Percentiles rank a stretch among this genome's conserved stretches.
Conservation (phyloP, 148 eudicot species). For the Pouteria glomerata region DNA sequence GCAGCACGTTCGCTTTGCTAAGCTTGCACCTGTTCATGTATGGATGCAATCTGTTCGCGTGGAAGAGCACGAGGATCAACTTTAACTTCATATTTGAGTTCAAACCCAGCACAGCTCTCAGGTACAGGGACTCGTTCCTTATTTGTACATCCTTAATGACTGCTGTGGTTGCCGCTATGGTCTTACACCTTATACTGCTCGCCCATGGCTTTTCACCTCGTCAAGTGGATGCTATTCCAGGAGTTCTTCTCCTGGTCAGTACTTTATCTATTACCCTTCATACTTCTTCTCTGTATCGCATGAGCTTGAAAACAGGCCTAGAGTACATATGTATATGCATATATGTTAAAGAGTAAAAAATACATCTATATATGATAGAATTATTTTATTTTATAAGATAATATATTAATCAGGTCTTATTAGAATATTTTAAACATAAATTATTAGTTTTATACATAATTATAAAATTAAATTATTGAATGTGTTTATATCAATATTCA, state of each 20-base stretch:
- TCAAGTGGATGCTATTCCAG: slow-evolving; percentile 69
- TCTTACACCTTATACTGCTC: slow-evolving; percentile 69
- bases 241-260: slow-evolving; percentile 72
- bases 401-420: too few species aligned
- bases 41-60: slow-evolving; percentile 85
- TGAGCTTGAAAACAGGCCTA: too few species aligned
- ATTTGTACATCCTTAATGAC: slow-evolving; percentile 85
- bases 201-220: slow-evolving; percentile 51
- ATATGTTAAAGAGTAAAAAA: too few species aligned
- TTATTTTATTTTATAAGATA: too few species aligned
- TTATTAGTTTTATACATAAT: too few species aligned
- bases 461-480: too few species aligned
- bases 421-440: too few species aligned
- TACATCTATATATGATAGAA: too few species aligned
- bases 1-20: slow-evolving; percentile 91
- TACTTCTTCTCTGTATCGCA: too few species aligned
- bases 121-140: slow-evolving; percentile 83
- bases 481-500: too few species aligned
- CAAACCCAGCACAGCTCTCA: slow-evolving; percentile 63
- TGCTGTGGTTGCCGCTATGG: slow-evolving; percentile 75
- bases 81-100: slow-evolving; percentile 89
- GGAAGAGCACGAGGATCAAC: slow-evolving; percentile 85
- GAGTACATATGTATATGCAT: too few species aligned
- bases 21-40: slow-evolving; percentile 90
- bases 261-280: not conserved